Evolutionary conservation across 768 basidiomycete species (phyloP).

Genomic region (Suillus clintonianus): DNA sequence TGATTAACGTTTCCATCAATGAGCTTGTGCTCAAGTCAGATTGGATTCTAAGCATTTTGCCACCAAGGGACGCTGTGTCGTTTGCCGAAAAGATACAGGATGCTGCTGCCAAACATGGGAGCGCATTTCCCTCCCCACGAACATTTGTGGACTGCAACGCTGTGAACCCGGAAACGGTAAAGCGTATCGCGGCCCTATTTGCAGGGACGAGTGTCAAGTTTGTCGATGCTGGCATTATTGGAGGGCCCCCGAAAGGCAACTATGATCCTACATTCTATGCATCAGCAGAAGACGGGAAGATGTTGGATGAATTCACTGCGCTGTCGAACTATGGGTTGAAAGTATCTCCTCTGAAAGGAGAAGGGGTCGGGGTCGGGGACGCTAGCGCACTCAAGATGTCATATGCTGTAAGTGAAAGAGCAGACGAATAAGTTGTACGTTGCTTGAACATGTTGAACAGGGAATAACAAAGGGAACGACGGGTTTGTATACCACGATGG

Average conservation of each 20-base stretch:
- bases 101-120: background rate
- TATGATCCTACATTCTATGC: constrained; percentile 60
- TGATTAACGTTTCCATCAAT: constrained; percentile 41
- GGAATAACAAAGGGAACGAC: constrained; percentile 58
- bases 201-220: constrained; percentile 40
- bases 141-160: constrained; percentile 62
- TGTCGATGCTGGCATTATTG: constrained; percentile 60
- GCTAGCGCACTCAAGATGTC: constrained; percentile 69
- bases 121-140: constrained; percentile 12
- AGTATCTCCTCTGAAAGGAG: constrained; percentile 46
- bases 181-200: constrained; percentile 49
- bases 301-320: constrained; percentile 41
- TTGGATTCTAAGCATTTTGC: constrained; percentile 59
- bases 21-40: constrained; percentile 39
- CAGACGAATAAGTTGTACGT: background rate
- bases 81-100: constrained; percentile 39
- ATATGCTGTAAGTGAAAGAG: constrained; percentile 49
- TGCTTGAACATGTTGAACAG: constrained; percentile 25
- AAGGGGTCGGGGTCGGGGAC: constrained; percentile 52
- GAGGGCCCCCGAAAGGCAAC: constrained; percentile 49
- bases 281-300: constrained; percentile 37
- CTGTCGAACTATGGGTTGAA: constrained; percentile 48
- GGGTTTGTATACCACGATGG: constrained; percentile 56
- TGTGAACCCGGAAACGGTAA: constrained; percentile 51
- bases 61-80: constrained; percentile 51